These are phyloP conservation scores for Collybia sordida DNA, from an alignment of 768 basidiomycete genomes.

Conservation along the genomic window DNA sequence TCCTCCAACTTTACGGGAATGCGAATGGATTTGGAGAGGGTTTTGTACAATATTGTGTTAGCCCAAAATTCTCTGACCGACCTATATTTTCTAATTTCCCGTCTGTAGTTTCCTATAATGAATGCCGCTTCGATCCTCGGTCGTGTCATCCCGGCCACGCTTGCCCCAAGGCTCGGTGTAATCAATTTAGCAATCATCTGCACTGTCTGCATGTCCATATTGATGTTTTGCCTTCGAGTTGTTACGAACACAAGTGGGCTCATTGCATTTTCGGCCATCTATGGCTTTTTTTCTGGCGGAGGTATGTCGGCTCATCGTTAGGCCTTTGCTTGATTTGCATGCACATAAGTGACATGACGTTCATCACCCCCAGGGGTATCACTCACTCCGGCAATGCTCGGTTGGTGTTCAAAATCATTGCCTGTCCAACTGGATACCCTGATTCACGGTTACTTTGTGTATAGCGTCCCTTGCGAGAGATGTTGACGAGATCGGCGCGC, in stretches of 20 bases:
- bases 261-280: conserved; percentile 39
- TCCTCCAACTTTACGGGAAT: conserved; percentile 14
- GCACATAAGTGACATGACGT: no score
- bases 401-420: conserved; percentile 15
- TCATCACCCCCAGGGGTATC: conserved; percentile 7
- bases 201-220: conserved; percentile 28
- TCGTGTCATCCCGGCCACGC: conserved; percentile 43
- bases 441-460: neutral
- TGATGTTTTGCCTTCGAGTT: conserved; percentile 43
- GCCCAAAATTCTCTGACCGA: neutral
- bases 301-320: conserved; percentile 18
- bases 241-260: conserved; percentile 31
- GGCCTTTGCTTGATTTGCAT: neutral
- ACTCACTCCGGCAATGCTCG: conserved; percentile 27
- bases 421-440: neutral
- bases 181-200: conserved; percentile 39
- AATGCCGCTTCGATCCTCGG: conserved; percentile 55
- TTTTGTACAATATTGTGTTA: neutral
- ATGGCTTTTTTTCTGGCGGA: conserved; percentile 47
- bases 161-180: conserved; percentile 42
- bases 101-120: conserved; percentile 45
- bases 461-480: conserved; percentile 35
- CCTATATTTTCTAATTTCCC: neutral
- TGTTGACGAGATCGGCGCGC: conserved; percentile 44
- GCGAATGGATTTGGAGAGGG: neutral